Evolutionary conservation across 2,329 filamentous ascomycete species (phyloP).

Genomic region (Ophiostoma sp.): DNA sequence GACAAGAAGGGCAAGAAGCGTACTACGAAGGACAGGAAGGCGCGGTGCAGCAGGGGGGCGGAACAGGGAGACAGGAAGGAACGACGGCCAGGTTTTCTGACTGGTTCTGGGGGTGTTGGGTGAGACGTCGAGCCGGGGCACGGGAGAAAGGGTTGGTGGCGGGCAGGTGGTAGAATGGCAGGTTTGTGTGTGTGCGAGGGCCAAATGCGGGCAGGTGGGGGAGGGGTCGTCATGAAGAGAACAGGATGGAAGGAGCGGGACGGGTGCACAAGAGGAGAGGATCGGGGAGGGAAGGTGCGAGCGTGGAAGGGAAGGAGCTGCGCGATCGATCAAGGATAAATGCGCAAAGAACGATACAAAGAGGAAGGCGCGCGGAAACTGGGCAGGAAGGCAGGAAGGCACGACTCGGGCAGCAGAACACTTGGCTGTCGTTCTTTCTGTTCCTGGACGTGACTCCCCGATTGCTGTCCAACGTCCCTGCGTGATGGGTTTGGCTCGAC

Average conservation of each 20-base stretch:
- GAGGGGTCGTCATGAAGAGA: slow-evolving; percentile 22
- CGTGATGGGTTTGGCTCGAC: slow-evolving; percentile 2
- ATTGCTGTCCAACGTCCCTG: slow-evolving; percentile 4
- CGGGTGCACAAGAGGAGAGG: background rate
- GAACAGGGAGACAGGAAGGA: slow-evolving; percentile 1
- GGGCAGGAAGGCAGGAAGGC: background rate
- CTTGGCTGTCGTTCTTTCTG: background rate
- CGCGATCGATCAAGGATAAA: background rate
- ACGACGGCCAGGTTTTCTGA: slow-evolving; percentile 8
- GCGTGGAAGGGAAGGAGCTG: background rate
- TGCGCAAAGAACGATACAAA: background rate
- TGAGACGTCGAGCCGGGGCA: slow-evolving; percentile 1
- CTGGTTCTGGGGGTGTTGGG: background rate
- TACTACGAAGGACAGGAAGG: background rate
- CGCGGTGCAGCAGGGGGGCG: slow-evolving; percentile 1
- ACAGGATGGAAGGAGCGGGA: slow-evolving; percentile 3
- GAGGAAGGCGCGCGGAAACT: background rate
- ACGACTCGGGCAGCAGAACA: slow-evolving; percentile 2
- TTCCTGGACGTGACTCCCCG: background rate
- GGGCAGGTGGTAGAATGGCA: background rate
- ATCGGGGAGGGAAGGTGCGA: background rate
- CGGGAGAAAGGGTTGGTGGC: background rate
- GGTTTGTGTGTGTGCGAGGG: background rate
- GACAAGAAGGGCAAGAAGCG: background rate
- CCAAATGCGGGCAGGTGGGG: slow-evolving; percentile 25